Conservation (phyloP, 768 basidiomycete genomes). For the Tricholoma bakamatsutake region DNA sequence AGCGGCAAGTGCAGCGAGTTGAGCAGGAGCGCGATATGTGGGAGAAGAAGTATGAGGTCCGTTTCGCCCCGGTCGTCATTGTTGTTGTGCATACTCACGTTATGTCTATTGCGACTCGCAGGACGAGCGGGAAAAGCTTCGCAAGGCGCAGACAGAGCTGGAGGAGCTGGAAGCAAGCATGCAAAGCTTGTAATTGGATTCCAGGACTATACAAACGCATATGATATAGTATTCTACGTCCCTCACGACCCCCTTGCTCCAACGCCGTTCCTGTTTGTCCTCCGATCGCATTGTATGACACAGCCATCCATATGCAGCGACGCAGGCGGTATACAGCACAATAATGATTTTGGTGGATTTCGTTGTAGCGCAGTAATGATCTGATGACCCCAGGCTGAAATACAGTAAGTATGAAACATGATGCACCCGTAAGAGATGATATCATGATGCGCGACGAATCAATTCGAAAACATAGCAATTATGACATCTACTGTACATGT, state of each 20-base stretch:
- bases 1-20: conserved; percentile 78
- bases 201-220: neutral
- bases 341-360: conserved; percentile 8
- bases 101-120: conserved; percentile 22
- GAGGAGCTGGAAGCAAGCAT: conserved; percentile 76
- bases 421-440: no score
- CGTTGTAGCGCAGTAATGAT: conserved; percentile 1
- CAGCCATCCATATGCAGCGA: conserved; percentile 3
- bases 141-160: conserved; percentile 70
- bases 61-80: conserved; percentile 16
- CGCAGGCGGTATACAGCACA: conserved; percentile 9
- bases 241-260: conserved; percentile 1
- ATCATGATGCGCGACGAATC: no score
- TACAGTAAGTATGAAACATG: neutral
- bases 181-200: conserved; percentile 51
- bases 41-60: conserved; percentile 94
- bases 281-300: conserved; percentile 8
- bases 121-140: conserved; percentile 71
- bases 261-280: conserved; percentile 8
- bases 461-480: no score
- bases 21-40: conserved; percentile 90
- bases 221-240: neutral
- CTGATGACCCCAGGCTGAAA: neutral
- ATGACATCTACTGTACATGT: neutral
- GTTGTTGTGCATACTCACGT: conserved; percentile 4